These are phyloP conservation scores for Leccinum griseonigrum DNA, from an alignment of 1,284 basidiomycete species.

Conservation along the genomic window DNA sequence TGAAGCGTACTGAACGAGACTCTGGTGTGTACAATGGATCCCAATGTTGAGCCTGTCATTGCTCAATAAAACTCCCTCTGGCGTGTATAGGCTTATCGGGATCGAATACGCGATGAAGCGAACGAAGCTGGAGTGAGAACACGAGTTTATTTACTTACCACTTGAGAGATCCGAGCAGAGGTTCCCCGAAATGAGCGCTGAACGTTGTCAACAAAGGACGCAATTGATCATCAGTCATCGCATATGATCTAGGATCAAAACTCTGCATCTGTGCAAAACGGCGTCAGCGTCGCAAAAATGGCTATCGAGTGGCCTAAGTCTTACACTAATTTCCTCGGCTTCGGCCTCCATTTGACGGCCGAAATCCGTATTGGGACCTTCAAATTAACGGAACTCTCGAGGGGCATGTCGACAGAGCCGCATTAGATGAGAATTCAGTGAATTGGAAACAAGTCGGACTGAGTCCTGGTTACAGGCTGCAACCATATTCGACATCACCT, in stretches of 20 bases:
- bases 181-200: background rate
- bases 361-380: background rate
- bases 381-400: background rate
- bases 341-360: background rate
- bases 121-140: background rate
- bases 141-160: background rate
- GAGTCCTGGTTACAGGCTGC: background rate
- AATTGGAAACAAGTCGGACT: background rate
- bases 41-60: background rate
- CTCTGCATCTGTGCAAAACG: background rate
- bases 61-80: background rate
- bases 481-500: background rate
- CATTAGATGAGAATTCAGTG: background rate
- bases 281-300: background rate
- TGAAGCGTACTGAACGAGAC: background rate
- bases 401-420: background rate
- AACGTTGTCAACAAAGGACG: background rate
- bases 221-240: background rate
- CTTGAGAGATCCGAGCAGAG: background rate
- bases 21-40: background rate
- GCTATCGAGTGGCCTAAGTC: background rate
- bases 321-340: background rate
- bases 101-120: background rate
- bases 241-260: background rate
- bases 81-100: background rate